These are phyloP conservation scores for Erodium texanum DNA, from an alignment of 441 rosid genomes.

Conservation along the genomic window DNA sequence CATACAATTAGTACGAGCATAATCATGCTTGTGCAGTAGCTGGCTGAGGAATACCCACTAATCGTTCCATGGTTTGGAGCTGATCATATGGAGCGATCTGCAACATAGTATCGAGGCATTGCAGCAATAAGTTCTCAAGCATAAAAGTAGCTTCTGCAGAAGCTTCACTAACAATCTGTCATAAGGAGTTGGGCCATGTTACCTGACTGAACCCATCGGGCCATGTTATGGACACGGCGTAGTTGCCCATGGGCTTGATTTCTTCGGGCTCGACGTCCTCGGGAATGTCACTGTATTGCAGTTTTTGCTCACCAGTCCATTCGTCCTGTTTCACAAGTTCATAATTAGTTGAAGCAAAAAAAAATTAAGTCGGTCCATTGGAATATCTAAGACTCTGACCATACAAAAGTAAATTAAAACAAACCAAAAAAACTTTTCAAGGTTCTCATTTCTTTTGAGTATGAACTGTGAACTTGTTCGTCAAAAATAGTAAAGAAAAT, in stretches of 20 bases:
- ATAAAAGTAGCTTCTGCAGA: neutral
- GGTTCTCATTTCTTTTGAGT: too few relatives aligned
- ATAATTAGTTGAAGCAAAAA: neutral
- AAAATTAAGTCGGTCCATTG: too few relatives aligned
- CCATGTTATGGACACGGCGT: slow-evolving; percentile 90
- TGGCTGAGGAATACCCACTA: slow-evolving; percentile 48
- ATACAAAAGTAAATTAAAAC: neutral
- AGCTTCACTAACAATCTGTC: neutral
- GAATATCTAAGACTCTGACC: neutral
- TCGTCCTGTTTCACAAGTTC: slow-evolving; percentile 47
- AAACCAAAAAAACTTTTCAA: neutral
- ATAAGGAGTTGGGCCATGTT: slow-evolving; percentile 1
- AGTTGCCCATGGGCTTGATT: slow-evolving; percentile 88
- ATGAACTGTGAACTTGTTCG: neutral
- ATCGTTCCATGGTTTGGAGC: slow-evolving; percentile 58
- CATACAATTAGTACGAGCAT: too few relatives aligned
- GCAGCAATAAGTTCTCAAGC: too few relatives aligned
- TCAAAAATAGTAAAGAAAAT: neutral
- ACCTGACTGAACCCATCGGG: slow-evolving; percentile 96
- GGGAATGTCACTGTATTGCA: slow-evolving; percentile 62
- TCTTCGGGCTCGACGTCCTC: slow-evolving; percentile 89
- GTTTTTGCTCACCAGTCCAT: slow-evolving; percentile 86
- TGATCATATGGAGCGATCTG: slow-evolving; percentile 92
- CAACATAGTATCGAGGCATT: slow-evolving; percentile 8
- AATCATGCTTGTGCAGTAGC: slow-evolving; percentile 20